Base-by-base conservation (phyloP, 2,329 filamentous ascomycete species). In the Colletotrichum sp. region DNA sequence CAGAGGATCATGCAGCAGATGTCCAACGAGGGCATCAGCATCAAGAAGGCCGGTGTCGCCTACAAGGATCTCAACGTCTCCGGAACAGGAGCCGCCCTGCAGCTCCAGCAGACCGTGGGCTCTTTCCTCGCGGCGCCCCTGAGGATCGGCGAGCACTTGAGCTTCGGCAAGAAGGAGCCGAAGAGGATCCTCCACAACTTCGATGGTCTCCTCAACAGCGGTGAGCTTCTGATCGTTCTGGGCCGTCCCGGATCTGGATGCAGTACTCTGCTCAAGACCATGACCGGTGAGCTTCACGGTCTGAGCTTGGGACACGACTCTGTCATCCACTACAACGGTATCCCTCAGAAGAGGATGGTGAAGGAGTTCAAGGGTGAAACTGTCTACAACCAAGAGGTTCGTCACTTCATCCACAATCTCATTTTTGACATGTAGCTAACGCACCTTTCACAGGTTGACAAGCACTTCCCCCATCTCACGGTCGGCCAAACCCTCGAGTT, bases 391-490 rank as follows among this genome's bases (percentile, higher is more conserved):
- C 93, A 95, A 16, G 94, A 96, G 84, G 91, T 85, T 73, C 2
- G 72, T 27, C 0, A 4, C 12, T 10, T 18, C 16, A 15, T 30
- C 18, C 4, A 3, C 22, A 0, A 8, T 25, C 13, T 30, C 7
- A 15, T 3, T 18, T 27, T 4, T 16, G 6, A 10, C 43, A 52
- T 52, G 10, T n/a, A 28, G 56, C 61, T 39, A 34, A 30, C 39
- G 2, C 8, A 3, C 36, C 64, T 25, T 25, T 36, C 6, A 7
- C 61, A 93, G 84, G 88, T 89, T 32, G 94, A 95, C 81, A 88
- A 93, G 32, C 94, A 96, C 81, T 96, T 95, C 77, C 92, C 94
- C 0, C 93, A 94, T n/a, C 85, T 97, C 27, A 95, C 93, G 0
- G 94, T 96, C 13, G 91, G 93, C 2, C 89, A 95, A 78, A 96